These are phyloP conservation scores for Pseudocercospora macadamiae DNA, from an alignment of 2,329 filamentous ascomycete species.

Conservation along the genomic window DNA sequence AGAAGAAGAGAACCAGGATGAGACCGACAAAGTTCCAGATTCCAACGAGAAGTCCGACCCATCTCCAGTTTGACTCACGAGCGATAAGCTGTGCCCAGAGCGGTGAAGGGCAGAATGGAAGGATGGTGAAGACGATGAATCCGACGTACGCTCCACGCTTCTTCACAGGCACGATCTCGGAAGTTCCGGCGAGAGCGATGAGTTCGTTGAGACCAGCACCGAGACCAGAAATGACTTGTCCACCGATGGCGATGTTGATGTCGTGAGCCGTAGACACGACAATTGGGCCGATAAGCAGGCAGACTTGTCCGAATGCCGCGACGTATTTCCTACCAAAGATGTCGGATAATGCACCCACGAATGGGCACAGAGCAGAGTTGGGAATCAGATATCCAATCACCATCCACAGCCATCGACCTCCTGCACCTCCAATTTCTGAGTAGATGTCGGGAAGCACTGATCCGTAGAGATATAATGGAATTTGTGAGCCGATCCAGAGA, in stretches of 20 bases:
- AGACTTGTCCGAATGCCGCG: constrained; percentile 56
- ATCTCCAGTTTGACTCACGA: constrained; percentile 56
- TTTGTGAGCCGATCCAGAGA: constrained; percentile 63
- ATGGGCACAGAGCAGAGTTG: constrained; percentile 61
- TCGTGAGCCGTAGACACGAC: constrained; percentile 59
- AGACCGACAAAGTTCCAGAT: constrained; percentile 58
- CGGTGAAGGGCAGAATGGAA: constrained; percentile 65
- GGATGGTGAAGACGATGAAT: constrained; percentile 62
- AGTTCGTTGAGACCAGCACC: constrained; percentile 71
- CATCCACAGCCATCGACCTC: constrained; percentile 50
- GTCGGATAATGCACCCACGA: constrained; percentile 69
- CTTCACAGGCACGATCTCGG: constrained; percentile 67
- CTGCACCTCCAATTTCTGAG: constrained; percentile 61
- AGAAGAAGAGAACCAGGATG: constrained; percentile 55
- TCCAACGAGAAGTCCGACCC: constrained; percentile 56
- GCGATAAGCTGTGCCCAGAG: constrained; percentile 64
- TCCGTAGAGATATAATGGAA: constrained; percentile 56
- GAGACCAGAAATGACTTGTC: constrained; percentile 63
- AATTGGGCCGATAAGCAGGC: constrained; percentile 63
- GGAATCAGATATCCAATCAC: constrained; percentile 58
- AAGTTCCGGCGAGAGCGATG: constrained; percentile 68
- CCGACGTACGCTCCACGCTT: constrained; percentile 68
- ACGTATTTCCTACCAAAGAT: constrained; percentile 65
- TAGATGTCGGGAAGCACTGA: constrained; percentile 57
- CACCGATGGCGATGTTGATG: constrained; percentile 67